Evolutionary conservation across 768 basidiomycete species (phyloP), one percentile per base, ranked within the genome.

Genomic region (Rhodotorula diobovata): DNA sequence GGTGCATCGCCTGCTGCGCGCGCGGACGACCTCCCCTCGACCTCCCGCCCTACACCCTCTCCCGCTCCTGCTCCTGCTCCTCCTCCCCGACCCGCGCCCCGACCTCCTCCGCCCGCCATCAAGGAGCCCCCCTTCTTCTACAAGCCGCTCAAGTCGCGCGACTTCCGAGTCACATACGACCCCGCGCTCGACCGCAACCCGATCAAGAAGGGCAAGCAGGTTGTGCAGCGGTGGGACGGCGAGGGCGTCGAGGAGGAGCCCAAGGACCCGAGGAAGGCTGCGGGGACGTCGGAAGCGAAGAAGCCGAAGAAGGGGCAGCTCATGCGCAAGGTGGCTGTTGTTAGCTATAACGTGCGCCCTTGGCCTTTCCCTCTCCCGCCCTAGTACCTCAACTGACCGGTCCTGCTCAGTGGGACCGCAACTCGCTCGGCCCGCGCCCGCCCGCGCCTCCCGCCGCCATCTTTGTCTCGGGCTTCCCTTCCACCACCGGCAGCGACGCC

Each of bases 391-490:
- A 21, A 1, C 21, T 18, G 58, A 41, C 18, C 30, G 4, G 18
- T 28, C 10, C 30, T 39, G 7, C 46, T 15, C 79, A 95, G 91
- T 87, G 89, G 82, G 92, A 94, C 79, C 81, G 81, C 34, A 82
- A 89, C 76, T 90, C 91, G 2, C 83, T 83, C 2, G 87, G 87
- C 1, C 85, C 89, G 0, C 87, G 89, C 21, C 93, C 91, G 1
- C 86, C 91, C 0, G 85, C 85, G 0, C 80, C 81, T 2, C 79
- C 82, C 1, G 68, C 71, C 2, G 84, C 87, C 3, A 86, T 98
- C 11, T 84, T 94, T 20, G 81, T 95, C 56, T 85, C 86, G 35
- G 85, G 86, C 67, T 82, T 95, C 57, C 87, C 88, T 1, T 86
- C 88, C 0, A 82, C 96, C 37, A 89, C 88, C 5, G 85, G 90